phyloP scores from a whole-genome alignment of 768 basidiomycete species.

The Mycena galericulata region DNA sequence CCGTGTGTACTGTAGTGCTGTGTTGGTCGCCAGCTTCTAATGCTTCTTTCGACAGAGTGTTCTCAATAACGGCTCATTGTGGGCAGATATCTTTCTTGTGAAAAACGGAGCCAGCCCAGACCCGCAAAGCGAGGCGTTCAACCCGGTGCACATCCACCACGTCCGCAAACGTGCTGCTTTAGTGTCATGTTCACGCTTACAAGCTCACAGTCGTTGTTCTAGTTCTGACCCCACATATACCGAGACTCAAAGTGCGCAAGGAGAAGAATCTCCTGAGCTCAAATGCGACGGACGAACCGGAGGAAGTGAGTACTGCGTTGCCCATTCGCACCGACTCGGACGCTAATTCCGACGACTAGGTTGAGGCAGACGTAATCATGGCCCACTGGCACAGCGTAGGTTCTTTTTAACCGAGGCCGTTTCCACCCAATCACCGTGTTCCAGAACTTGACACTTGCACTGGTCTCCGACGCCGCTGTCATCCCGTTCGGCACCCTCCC shows the following conservation, averaged over 20 bases:
- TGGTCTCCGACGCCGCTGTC: slow-evolving; percentile 77
- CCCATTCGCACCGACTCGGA: slow-evolving; percentile 1
- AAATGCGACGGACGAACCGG: slow-evolving; percentile 53
- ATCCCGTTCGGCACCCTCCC: slow-evolving; percentile 69
- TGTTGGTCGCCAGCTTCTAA: neutral
- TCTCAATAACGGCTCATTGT: slow-evolving; percentile 81
- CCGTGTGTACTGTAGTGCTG: slow-evolving; percentile 55
- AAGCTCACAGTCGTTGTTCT: neutral
- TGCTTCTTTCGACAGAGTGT: slow-evolving; percentile 63
- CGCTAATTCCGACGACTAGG: slow-evolving; percentile 7
- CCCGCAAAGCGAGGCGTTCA: slow-evolving; percentile 65
- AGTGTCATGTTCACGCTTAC: neutral
- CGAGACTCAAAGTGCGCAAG: slow-evolving; percentile 78
- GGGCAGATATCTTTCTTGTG: slow-evolving; percentile 85
- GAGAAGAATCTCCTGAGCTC: slow-evolving; percentile 82
- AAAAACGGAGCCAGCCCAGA: slow-evolving; percentile 75
- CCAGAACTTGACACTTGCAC: slow-evolving; percentile 88
- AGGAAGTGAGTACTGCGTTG: slow-evolving; percentile 58
- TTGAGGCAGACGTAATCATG: slow-evolving; percentile 66
- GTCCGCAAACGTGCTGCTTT: slow-evolving; percentile 74
- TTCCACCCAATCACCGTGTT: slow-evolving; percentile 7
- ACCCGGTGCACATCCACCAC: slow-evolving; percentile 71
- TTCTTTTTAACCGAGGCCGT: slow-evolving; percentile 27
- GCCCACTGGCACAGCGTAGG: slow-evolving; percentile 87
- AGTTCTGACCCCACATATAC: slow-evolving; percentile 91